phyloP scores from a whole-genome alignment of 805 yeast genomes.

The Zygotorulaspora florentina region DNA sequence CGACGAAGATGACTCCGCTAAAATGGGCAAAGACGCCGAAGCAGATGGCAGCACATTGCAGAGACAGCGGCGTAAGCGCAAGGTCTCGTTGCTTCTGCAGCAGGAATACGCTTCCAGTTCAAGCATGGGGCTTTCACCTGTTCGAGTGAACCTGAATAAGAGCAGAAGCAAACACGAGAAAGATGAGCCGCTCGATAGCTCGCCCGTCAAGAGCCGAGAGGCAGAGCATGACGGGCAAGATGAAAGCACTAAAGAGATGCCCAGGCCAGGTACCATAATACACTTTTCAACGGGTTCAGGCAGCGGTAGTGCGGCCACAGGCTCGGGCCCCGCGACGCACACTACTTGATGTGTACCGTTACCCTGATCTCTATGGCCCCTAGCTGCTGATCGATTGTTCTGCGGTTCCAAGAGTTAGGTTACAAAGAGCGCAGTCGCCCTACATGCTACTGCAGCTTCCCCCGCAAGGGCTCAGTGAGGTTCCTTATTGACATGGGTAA shows the following conservation, averaged over 20 bases:
- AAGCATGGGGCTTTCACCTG: conserved; percentile 28
- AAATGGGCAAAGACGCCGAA: conserved; percentile 3
- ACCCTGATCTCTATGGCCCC: background rate
- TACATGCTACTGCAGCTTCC: background rate
- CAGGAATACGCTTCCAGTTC: conserved; percentile 35
- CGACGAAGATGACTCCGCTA: conserved; percentile 21
- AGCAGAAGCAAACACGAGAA: background rate
- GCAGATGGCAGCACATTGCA: conserved; percentile 30
- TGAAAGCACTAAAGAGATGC: conserved; percentile 23
- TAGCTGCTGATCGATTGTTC: background rate
- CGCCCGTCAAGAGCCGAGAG: conserved; percentile 18
- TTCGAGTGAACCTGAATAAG: conserved; percentile 2
- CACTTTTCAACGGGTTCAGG: conserved; percentile 17
- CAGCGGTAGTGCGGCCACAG: background rate
- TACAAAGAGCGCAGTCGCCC: background rate
- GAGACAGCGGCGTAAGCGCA: conserved; percentile 30
- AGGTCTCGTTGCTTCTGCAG: conserved; percentile 31
- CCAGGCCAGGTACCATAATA: conserved; percentile 26
- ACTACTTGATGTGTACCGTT: background rate
- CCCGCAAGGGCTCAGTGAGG: background rate
- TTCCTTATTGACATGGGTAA: conserved; percentile 50
- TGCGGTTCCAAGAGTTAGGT: background rate
- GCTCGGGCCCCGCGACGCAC: background rate
- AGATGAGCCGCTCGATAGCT: conserved; percentile 19
- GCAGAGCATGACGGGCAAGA: conserved; percentile 9